Percentiles rank a stretch among this genome's conserved stretches.
These are phyloP conservation scores for Mrakia frigida DNA, from an alignment of 768 basidiomycete genomes.

Conservation along the genomic window DNA sequence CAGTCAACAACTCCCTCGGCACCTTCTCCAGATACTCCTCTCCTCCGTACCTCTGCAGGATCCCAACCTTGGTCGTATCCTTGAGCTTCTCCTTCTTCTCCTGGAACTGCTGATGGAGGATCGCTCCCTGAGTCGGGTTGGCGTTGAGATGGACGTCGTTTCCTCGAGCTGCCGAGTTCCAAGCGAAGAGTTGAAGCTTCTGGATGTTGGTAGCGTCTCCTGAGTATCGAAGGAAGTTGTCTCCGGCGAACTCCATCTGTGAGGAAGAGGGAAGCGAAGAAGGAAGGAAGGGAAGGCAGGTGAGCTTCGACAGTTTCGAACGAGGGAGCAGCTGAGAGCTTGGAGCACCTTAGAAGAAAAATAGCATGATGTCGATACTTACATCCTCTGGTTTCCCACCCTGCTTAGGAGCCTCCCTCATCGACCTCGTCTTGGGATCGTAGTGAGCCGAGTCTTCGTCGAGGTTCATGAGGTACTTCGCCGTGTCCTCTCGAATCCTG, in stretches of 20 bases:
- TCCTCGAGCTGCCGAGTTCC: conserved; percentile 88
- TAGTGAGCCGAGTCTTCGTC: conserved; percentile 96
- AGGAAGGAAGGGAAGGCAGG: background rate
- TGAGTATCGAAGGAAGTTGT: conserved; percentile 86
- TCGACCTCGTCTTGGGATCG: conserved; percentile 97
- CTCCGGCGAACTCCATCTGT: conserved; percentile 78
- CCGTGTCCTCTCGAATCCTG: conserved; percentile 97
- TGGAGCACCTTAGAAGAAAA: no score
- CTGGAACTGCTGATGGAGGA: conserved; percentile 82
- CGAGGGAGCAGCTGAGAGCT: background rate
- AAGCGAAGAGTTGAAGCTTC: conserved; percentile 89
- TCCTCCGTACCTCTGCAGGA: conserved; percentile 88
- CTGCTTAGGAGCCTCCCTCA: conserved; percentile 90
- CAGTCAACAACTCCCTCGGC: conserved; percentile 87
- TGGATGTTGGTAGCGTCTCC: conserved; percentile 93
- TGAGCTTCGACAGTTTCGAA: background rate
- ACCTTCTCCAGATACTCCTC: conserved; percentile 81
- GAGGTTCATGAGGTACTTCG: conserved; percentile 95
- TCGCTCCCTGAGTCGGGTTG: conserved; percentile 91
- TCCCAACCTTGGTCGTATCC: conserved; percentile 80
- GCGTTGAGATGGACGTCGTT: conserved; percentile 94
- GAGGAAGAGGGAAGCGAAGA: conserved; percentile 8
- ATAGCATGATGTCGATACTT: conserved; percentile 42
- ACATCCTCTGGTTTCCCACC: conserved; percentile 82
- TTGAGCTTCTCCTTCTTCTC: conserved; percentile 88